These are phyloP conservation scores for Lunasporangiospora selenospora DNA, from an alignment of 192 early-diverging fungal genomes.

Conservation along the genomic window DNA sequence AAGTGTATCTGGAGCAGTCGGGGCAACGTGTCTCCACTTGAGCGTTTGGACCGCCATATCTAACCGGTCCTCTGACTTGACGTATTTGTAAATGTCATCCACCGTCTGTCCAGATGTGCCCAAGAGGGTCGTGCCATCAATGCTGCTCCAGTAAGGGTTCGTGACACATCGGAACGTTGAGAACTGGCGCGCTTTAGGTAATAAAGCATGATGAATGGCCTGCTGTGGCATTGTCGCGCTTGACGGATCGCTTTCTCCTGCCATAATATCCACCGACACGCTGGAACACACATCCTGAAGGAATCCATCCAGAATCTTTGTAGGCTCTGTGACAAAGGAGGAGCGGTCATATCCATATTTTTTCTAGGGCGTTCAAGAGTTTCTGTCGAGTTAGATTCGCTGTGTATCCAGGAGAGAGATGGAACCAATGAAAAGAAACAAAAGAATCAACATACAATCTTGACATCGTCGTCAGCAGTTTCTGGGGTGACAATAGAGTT, in stretches of 20 bases:
- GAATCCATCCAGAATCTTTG: constrained; percentile 66
- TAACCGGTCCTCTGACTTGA: constrained; percentile 61
- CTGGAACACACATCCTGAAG: constrained; percentile 68
- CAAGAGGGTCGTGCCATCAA: constrained; percentile 77
- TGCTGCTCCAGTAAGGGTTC: constrained; percentile 79
- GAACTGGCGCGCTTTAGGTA: constrained; percentile 63
- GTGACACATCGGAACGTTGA: constrained; percentile 74
- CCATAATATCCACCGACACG: constrained; percentile 79
- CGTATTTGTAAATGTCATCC: constrained; percentile 84
- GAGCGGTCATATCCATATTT: constrained; percentile 59
- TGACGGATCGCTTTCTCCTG: constrained; percentile 82
- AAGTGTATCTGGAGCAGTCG: constrained; percentile 93
- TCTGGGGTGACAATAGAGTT: constrained; percentile 64
- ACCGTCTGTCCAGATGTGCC: constrained; percentile 88
- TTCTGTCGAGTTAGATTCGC: neutral
- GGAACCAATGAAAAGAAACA: no score
- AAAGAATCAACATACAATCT: constrained; percentile 12
- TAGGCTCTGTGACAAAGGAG: constrained; percentile 53
- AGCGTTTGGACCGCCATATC: constrained; percentile 76
- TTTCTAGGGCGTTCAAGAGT: constrained; percentile 36
- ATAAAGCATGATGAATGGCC: constrained; percentile 76
- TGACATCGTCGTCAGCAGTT: constrained; percentile 25
- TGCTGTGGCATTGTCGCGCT: constrained; percentile 87
- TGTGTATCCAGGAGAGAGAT: neutral
- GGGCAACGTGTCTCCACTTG: constrained; percentile 89